Conservation (phyloP, 2,329 filamentous ascomycete species). For the Fusarium nurragi region DNA sequence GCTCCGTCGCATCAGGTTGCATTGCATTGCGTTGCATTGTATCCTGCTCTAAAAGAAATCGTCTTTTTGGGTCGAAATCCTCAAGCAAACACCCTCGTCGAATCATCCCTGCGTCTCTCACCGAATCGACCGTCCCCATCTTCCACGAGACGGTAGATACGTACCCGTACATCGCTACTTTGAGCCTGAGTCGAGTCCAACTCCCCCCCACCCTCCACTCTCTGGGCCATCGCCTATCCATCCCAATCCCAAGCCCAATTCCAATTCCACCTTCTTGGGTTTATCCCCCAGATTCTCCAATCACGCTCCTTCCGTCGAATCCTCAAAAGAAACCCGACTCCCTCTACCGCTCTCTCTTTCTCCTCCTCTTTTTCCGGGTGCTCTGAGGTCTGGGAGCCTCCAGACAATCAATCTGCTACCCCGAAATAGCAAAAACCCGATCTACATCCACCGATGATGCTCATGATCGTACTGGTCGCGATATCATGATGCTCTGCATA, state of each 20-base stretch:
- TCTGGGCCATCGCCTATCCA: neutral
- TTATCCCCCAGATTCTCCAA: conserved; percentile 43
- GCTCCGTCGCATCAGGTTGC: conserved; percentile 1
- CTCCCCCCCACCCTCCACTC: conserved; percentile 26
- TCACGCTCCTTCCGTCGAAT: conserved; percentile 36
- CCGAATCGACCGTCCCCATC: conserved; percentile 35
- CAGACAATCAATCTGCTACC: conserved; percentile 22
- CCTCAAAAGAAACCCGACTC: conserved; percentile 38
- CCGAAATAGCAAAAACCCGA: conserved; percentile 17
- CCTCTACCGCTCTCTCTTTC: conserved; percentile 26
- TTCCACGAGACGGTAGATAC: conserved; percentile 27
- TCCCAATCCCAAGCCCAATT: conserved; percentile 20
- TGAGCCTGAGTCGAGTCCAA: conserved; percentile 11
- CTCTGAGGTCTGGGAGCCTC: conserved; percentile 36
- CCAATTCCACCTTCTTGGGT: conserved; percentile 29
- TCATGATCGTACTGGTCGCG: conserved; percentile 46
- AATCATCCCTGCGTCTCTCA: conserved; percentile 44
- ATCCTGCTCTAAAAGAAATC: neutral
- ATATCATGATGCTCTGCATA: conserved; percentile 57
- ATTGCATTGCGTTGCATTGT: neutral
- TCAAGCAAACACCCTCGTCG: conserved; percentile 28
- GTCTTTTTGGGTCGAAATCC: conserved; percentile 29
- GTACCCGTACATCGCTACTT: conserved; percentile 18
- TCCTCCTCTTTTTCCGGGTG: conserved; percentile 27
- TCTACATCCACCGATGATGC: conserved; percentile 44